These are phyloP conservation scores for Curvularia eragrostidis DNA, from an alignment of 2,329 filamentous ascomycete genomes.

Conservation along the genomic window DNA sequence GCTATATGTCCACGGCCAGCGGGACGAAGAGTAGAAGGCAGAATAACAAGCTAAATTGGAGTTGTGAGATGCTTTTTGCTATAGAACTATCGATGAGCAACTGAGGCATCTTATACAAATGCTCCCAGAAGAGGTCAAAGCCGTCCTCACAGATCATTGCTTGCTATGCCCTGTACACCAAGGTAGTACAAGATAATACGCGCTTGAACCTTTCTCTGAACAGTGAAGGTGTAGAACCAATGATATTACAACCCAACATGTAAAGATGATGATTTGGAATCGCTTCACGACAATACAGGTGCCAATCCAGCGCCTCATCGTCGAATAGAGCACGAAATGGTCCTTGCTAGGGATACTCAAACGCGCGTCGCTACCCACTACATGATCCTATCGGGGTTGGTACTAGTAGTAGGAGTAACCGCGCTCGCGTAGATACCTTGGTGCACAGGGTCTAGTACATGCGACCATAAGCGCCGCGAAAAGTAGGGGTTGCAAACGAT, in stretches of 20 bases:
- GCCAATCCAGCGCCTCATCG: neutral
- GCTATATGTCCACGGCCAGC: neutral
- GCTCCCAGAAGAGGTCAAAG: neutral
- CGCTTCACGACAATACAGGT: neutral
- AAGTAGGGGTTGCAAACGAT: neutral
- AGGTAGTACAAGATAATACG: neutral
- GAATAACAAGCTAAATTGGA: neutral
- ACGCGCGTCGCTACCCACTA: no score
- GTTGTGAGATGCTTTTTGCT: neutral
- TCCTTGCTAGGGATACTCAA: no score
- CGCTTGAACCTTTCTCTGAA: neutral
- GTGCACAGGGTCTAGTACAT: neutral
- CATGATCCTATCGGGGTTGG: no score
- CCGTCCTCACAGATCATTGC: neutral
- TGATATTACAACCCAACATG: neutral
- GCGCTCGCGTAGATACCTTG: neutral
- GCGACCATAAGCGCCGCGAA: conserved; percentile 8
- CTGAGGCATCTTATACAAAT: neutral
- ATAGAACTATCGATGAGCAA: neutral
- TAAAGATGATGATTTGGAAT: neutral
- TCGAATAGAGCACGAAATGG: no score
- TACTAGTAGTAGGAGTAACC: no score
- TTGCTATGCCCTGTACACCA: neutral
- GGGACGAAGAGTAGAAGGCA: neutral
- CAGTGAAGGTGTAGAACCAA: neutral